Evolutionary conservation across 805 yeast species (phyloP), one percentile per base, ranked within the genome.

Genomic region (Yarrowia phangngaensis): DNA sequence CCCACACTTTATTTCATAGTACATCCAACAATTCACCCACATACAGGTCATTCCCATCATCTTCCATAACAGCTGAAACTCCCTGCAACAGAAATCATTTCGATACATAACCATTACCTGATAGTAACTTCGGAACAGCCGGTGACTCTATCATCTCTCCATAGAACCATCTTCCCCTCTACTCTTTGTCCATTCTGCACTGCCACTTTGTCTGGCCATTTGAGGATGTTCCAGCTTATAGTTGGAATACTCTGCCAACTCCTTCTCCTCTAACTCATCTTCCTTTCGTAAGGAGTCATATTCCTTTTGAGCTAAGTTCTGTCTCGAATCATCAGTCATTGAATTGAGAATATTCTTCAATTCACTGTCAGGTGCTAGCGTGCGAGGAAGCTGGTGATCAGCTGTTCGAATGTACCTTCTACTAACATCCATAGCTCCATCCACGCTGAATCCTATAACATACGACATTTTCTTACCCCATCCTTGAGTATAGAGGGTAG

Each of bases 401-500:
- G 62, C 47, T 8, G 68, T 67, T 6, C 68, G 56, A 20, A 87
- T 75, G 56, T 90, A 89, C 53, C 86, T 75, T 8, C 64, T 62
- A 17, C 88, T 76, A 22, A 90, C 80, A 62, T 90, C 97, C 1
- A 69, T 62, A 1, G 80, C 70, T 26, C 87, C 87, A 30, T 70
- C 70, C 9, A 40, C 57, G 36, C 80, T 73, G 48, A 82, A 72
- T 0, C 86, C 96, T 50, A 90, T 67, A 2, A 80, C 83, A 64
- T 85, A 87, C 46, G 95, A 83, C 97, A 90, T 90, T 52, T 78
- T 78, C 66, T 90, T 90, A 23, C 90, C 94, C 97, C 97, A 89
- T 32, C 94, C 95, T 29, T 74, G 71, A 38, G 81, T 75, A 60
- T 89, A 89, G 12, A 88, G 67, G 16, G 70, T 61, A 0, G 97